Base-by-base conservation (phyloP, 305 asterid genomes). In the Rubia occidens region DNA sequence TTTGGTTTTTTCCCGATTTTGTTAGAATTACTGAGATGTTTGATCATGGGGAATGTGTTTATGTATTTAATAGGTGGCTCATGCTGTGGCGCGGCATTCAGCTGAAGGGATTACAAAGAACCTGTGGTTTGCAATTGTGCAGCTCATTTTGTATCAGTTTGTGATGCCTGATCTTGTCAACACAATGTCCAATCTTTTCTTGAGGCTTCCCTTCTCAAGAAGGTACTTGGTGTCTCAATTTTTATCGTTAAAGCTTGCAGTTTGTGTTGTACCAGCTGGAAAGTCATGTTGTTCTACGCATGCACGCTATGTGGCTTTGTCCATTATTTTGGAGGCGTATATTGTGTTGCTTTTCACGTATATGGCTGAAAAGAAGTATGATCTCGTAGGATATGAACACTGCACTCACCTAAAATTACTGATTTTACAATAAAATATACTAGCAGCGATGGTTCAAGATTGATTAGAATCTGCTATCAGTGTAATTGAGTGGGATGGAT, bases 131-230 rank as follows among this genome's bases (percentile, higher is more conserved):
- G 76, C 92, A 8, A 90, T 93, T 68, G 14, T 86, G 60, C 98
- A 93, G 82, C 54, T 90, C 78, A 69, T 90, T 70, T 87, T 93
- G 59, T 82, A 84, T 77, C 96, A 87, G 81, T 93, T 90, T 78
- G 84, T 90, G 82, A 78, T 81, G 79, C 97, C 98, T 65, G 96
- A 93, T 76, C 20, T 90, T 75, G 95, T 86, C 71, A 86, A 85
- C 82, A 83, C 89, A 6, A 86, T 93, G 94, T 93, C 95, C 15
- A 67, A 77, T 65, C 85, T 93, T 76, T 76, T 93, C 71, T 80
- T 93, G 37, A 87, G 85, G 88, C 97, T 93, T 73, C 97, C 97
- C 54, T 93, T 93, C 76, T 90, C 97, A 6, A 82, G 97, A 76
- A 90, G 93, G 98, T 91, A 82, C 37, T 47, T 59, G 9, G 64